Base-by-base conservation (phyloP, 2,329 filamentous ascomycete species). In the Stachybotrys echinatus region DNA sequence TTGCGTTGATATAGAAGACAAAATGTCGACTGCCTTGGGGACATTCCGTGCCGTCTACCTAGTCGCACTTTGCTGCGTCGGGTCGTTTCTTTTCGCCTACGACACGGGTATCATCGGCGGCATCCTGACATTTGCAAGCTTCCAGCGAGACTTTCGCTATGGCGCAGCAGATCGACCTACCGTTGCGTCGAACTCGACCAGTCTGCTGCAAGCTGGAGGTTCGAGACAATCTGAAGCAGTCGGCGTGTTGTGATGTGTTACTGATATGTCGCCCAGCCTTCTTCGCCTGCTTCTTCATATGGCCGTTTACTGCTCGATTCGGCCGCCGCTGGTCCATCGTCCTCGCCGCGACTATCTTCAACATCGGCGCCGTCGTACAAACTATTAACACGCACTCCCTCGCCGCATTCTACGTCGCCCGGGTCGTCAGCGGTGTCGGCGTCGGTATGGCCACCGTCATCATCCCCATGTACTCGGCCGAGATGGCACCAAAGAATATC, bases 401-500 rank as follows among this genome's bases (percentile, higher is more conserved):
- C 14, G 65, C 56, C 1, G 63, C 64, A 2, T 69, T 69, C 51
- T 72, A 73, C 44, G 69, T 63, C 8, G 70, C 64, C 10, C 67
- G 71, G 12, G 65, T 68, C 8, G 61, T 70, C 18, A 57, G 64
- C 3, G 66, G 65, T 7, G 52, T 68, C 14, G 65, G 70, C 23
- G 62, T 72, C 5, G 70, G 71, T 10, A 62, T 68, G 47, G 65
- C 68, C 8, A 70, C 68, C 3, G 69, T 70, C 48, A 65, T 74
- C 37, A 70, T 74, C n/a, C 74, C 74, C 45, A 70, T 76, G 58
- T 74, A 69, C 56, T 65, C 62, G 22, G 66, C 66, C 20, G 74
- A 76, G 61, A 73, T 74, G 67, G 66, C 71, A 0, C 76, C 76
- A 17, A 75, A 74, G 48, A 59, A 71, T 20, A 66, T 75, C 38